phyloP scores from a whole-genome alignment of 805 yeast genomes.

The Lipomyces chichibuensis region DNA sequence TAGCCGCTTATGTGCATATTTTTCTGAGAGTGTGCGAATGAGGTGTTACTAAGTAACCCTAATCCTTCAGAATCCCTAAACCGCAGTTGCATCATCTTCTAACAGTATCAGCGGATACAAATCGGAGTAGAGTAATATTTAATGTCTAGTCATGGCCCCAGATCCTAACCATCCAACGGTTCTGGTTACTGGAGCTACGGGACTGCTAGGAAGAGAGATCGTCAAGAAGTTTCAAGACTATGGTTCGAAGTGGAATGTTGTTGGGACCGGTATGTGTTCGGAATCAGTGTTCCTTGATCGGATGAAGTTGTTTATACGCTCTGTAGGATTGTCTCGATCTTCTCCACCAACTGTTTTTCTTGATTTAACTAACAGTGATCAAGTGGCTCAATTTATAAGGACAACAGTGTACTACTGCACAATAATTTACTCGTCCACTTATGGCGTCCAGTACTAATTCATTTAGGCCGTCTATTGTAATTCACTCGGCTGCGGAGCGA shows the following conservation, averaged over 20 bases:
- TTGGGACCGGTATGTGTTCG: conserved; percentile 20
- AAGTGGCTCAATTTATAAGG: conserved; percentile 7
- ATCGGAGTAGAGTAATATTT: not conserved
- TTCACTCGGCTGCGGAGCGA: conserved; percentile 34
- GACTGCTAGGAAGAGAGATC: conserved; percentile 28
- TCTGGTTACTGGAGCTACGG: conserved; percentile 33
- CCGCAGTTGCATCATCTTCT: too few species aligned
- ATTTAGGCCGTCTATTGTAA: conserved; percentile 26
- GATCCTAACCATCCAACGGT: not conserved
- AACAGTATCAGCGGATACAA: not conserved
- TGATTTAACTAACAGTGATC: conserved; percentile 17
- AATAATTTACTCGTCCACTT: not conserved
- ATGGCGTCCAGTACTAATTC: not conserved
- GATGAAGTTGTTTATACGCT: too few species aligned
- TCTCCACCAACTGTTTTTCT: conserved; percentile 13
- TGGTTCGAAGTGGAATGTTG: conserved; percentile 18
- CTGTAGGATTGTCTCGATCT: conserved; percentile 19
- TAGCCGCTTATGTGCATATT: not conserved
- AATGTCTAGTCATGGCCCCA: not conserved
- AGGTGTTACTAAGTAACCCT: too few species aligned
- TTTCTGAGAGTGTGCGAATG: too few species aligned
- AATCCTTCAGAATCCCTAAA: too few species aligned
- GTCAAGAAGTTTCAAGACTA: conserved; percentile 18
- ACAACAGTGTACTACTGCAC: conserved; percentile 4
- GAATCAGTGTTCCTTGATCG: not conserved